Base-by-base conservation (phyloP, 1,284 basidiomycete species). In the Moesziomyces antarcticus region DNA sequence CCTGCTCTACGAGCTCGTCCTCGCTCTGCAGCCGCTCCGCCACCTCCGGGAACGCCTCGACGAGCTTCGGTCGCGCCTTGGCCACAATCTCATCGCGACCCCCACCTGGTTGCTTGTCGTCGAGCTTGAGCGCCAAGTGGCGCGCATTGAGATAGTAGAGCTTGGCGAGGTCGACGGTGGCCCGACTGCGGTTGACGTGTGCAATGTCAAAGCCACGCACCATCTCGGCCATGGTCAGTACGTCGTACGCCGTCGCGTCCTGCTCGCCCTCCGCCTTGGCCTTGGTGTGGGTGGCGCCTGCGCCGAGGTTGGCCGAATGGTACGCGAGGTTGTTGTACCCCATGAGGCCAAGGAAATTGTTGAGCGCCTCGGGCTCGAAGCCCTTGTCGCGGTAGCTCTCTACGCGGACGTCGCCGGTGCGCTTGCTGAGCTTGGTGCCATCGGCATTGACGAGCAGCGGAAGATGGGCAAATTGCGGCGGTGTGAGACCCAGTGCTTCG, bases 391-490 rank as follows among this genome's bases (percentile, higher is more conserved):
- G 90, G 82, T 94, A 99, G 75, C 93, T 91, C 30, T 90, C 87
- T 3, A 97, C 94, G 42, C 89, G 88, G 1, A 95, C 93, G 78
- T 97, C 93, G 2, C 93, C 94, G 21, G 91, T 90, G 10, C 97
- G 88, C 83, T 99, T 99, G 21, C 92, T 94, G 88, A 99, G 92
- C 84, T 99, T 99, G 3, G 90, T 89, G 0, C 95, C 94, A 82
- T 98, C 93, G 0, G 90, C 86, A 79, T 98, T 98, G 40, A 97
- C 87, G 0, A 99, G 86, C 35, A 99, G 87, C 0, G 96, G 96
- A 3, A 99, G 86, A 83, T 99, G 97, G 0, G 91, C 96, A 74
- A 95, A 99, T 63, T 89, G 84, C 0, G 97, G 97, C 0, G 91
- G 88, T 4, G 85, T 75, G 48, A 93, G 86, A 0, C 88, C 89